Evolutionary conservation across 2,329 filamentous ascomycete genomes (phyloP).

Genomic region (Calonectria pteridis): DNA sequence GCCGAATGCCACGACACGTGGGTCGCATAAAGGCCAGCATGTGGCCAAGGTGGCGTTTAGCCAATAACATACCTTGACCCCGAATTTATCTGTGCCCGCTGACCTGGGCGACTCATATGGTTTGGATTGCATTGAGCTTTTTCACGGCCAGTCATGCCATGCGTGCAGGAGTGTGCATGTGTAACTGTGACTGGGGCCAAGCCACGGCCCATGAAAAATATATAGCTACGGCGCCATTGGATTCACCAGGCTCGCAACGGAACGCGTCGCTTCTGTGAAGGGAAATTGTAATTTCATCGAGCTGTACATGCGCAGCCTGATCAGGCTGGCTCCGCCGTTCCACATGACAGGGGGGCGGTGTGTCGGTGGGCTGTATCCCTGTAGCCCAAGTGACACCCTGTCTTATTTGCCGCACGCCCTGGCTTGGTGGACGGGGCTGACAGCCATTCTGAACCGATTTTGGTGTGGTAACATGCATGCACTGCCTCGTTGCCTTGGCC

Average conservation of each 20-base stretch:
- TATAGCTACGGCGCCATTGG: background rate
- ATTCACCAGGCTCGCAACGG: no score
- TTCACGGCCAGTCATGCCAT: background rate
- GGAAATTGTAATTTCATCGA: background rate
- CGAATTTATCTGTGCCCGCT: background rate
- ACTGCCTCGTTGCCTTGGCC: background rate
- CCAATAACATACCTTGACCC: background rate
- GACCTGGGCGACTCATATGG: background rate
- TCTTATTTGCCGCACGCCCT: background rate
- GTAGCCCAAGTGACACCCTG: background rate
- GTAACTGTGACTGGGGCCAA: background rate
- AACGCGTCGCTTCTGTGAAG: background rate
- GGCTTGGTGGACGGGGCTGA: no score
- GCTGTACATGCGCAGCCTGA: background rate
- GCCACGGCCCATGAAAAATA: background rate
- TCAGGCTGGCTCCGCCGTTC: background rate
- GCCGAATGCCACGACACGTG: background rate
- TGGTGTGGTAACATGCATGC: background rate
- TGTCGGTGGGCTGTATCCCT: no score
- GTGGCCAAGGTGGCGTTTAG: background rate
- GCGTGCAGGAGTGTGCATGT: background rate
- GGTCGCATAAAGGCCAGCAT: background rate
- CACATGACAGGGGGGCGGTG: background rate
- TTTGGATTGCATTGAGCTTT: background rate
- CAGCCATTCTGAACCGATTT: background rate